Evolutionary conservation across 2,329 filamentous ascomycete species (phyloP), one percentile per base, ranked within the genome.

Genomic region (Fusarium sp.): DNA sequence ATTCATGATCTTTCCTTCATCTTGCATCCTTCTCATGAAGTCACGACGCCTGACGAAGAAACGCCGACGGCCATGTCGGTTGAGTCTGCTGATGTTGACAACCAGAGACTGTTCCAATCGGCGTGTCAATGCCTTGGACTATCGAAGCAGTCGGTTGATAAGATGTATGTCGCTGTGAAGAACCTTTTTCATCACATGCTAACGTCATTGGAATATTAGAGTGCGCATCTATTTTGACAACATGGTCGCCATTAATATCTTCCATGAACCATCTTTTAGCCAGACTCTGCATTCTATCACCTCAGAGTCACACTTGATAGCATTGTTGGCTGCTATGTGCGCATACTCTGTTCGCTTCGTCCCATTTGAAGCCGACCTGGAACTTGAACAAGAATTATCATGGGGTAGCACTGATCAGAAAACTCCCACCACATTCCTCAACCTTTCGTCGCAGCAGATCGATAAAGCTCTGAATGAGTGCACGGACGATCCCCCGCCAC

Each of bases 141-240:
- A 3, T 48, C 45, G 19, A 48, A 9, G 45, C 27, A 48, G 2
- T 31, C 27, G 0, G 27, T 48, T 16, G 45, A 48, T 3, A 48
- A 48, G 7, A 48, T 48, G 45, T 48, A 48, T 31, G n/a, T n/a
- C n/a, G n/a, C n/a, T n/a, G n/a, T n/a, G n/a, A n/a, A n/a, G n/a
- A n/a, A n/a, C n/a, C n/a, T n/a, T n/a, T n/a, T n/a, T n/a, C n/a
- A n/a, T n/a, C n/a, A n/a, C 4, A 21, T 45, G 7, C 44, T 46
- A 4, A 45, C 7, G 3, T 15, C 0, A 4, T 18, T 27, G 44
- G 3, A 0, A 21, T 48, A 0, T 27, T n/a, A 49, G 45, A 21
- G 29, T 49, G 3, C 45, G 45, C 4, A 31, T 49, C 0, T 49
- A 49, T 31, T 49, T 49, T 3, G 45, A 49, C 7, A 49, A 49